Evolutionary conservation across 163 green algal genomes (phyloP).

Genomic region (Trebouxia gelatinosa): DNA sequence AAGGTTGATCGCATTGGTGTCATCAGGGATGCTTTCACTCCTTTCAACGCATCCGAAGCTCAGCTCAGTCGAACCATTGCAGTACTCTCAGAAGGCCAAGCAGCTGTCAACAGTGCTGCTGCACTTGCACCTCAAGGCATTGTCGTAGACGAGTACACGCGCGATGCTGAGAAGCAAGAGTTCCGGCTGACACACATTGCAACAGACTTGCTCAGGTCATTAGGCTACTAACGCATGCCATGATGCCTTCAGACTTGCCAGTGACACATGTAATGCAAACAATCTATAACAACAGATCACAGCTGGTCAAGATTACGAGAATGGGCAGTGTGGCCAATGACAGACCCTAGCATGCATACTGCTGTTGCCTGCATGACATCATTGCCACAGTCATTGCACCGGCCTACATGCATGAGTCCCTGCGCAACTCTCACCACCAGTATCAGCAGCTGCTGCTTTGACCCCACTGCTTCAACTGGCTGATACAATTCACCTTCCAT

Average conservation of each 20-base stretch:
- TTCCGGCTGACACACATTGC: slow-evolving; percentile 41
- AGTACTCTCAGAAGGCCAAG: slow-evolving; percentile 40
- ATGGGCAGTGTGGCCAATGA: neutral
- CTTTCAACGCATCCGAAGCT: slow-evolving; percentile 51
- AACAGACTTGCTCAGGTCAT: slow-evolving; percentile 53
- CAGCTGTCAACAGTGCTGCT: slow-evolving; percentile 53
- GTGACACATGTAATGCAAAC: too few species aligned
- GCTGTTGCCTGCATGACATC: too few species aligned
- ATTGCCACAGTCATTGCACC: too few species aligned
- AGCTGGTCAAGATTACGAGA: neutral
- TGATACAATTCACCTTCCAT: neutral
- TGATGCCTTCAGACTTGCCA: neutral
- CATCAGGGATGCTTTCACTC: slow-evolving; percentile 70
- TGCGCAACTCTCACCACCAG: neutral
- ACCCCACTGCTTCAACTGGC: neutral
- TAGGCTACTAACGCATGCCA: too few species aligned
- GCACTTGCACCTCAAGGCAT: slow-evolving; percentile 46
- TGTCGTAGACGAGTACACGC: slow-evolving; percentile 75
- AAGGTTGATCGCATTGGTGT: slow-evolving; percentile 49
- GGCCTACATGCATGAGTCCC: neutral
- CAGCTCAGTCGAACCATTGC: slow-evolving; percentile 51
- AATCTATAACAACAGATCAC: neutral
- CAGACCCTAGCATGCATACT: too few species aligned
- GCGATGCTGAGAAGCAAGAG: slow-evolving; percentile 13
- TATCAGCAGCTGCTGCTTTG: neutral